Evolutionary conservation across 345 rosid genomes (phyloP).

Genomic region (Moringa oleifera): DNA sequence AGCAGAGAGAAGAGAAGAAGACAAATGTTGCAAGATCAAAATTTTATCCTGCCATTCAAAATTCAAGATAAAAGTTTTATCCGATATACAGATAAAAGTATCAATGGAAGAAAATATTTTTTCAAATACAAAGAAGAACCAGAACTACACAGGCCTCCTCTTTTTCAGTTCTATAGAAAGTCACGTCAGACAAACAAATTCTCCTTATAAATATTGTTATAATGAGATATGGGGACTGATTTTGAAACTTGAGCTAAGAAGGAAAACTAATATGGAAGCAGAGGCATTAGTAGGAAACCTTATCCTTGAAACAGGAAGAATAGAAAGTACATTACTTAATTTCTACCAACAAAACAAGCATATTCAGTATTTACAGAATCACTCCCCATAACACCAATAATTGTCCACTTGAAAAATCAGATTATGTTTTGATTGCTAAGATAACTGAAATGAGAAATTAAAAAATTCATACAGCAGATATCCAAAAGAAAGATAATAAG

Average conservation of each 20-base stretch:
- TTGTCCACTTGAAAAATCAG: not conserved
- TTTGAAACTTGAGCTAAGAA: not conserved
- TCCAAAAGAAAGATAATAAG: not conserved
- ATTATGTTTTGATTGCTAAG: not conserved
- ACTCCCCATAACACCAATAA: constrained; percentile 6
- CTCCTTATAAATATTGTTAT: no score
- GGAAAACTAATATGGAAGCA: not conserved
- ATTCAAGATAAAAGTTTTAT: not conserved
- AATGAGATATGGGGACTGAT: no score
- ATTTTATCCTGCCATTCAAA: not conserved
- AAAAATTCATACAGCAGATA: not conserved
- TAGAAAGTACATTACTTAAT: not conserved
- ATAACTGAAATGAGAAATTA: not conserved
- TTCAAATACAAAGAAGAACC: not conserved
- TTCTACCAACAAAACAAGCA: not conserved
- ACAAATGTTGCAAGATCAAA: not conserved
- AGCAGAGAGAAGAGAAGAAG: not conserved
- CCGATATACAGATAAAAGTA: not conserved
- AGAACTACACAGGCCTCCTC: not conserved
- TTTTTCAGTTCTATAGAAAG: no score
- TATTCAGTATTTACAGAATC: not conserved
- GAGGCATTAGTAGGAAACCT: no score
- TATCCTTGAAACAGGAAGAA: not conserved
- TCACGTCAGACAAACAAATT: no score
- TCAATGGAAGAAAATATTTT: no score